These are phyloP conservation scores for Glycine latifolia DNA, from an alignment of 306 rosid genomes.

Conservation along the genomic window DNA sequence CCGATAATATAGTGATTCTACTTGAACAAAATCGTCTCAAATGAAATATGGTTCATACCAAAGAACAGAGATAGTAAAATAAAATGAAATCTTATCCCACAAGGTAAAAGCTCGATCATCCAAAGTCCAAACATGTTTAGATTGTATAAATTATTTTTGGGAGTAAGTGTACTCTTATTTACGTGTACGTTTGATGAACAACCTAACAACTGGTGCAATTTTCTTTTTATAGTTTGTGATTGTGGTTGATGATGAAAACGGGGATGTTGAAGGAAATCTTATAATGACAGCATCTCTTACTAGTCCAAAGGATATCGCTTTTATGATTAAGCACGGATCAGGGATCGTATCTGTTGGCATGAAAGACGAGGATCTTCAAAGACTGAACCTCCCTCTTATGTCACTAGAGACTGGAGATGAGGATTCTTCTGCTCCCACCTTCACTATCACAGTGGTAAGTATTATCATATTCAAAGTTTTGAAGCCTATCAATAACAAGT, in stretches of 20 bases:
- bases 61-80: too few species aligned
- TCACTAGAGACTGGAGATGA: constrained; percentile 72
- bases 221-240: constrained; percentile 64
- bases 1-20: too few species aligned
- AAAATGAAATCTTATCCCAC: too few species aligned
- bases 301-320: constrained; percentile 61
- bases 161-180: neutral
- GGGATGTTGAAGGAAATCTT: constrained; percentile 75
- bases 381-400: constrained; percentile 84
- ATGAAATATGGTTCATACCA: too few species aligned
- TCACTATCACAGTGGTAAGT: constrained; percentile 83
- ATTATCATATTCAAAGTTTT: constrained; percentile 3
- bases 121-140: too few species aligned
- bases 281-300: constrained; percentile 74
- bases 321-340: constrained; percentile 79
- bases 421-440: constrained; percentile 84
- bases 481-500: too few species aligned
- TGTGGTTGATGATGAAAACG: constrained; percentile 87
- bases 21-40: too few species aligned
- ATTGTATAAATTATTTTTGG: neutral
- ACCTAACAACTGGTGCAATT: constrained; percentile 23
- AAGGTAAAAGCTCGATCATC: too few species aligned
- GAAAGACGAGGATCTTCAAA: constrained; percentile 82
- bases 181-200: neutral
- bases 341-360: constrained; percentile 87